Percentiles rank a stretch among this genome's conserved stretches.
Conservation (phyloP, 2,329 filamentous ascomycete genomes). For the Gyromitra esculenta region DNA sequence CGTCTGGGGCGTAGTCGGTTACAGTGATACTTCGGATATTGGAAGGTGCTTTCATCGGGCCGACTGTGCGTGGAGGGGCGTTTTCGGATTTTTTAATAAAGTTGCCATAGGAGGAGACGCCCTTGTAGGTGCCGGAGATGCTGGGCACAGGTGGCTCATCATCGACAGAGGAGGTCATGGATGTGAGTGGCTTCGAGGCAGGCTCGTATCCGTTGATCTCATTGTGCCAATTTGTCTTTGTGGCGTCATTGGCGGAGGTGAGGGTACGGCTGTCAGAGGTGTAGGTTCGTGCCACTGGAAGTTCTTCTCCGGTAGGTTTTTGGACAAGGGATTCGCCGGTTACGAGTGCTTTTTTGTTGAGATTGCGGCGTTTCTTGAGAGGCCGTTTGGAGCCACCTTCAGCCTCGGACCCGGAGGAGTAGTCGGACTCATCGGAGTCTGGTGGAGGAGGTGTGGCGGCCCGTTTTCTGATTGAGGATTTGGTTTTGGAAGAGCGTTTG, state of each 20-base stretch:
- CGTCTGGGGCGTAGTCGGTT: conserved; percentile 89
- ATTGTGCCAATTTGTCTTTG: conserved; percentile 91
- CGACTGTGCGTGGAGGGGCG: conserved; percentile 73
- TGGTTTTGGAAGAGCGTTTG: conserved; percentile 80
- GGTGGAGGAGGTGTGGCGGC: conserved; percentile 79
- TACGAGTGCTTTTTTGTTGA: conserved; percentile 71
- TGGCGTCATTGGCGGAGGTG: conserved; percentile 84
- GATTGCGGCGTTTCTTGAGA: conserved; percentile 76
- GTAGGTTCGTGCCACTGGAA: conserved; percentile 46
- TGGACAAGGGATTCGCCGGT: conserved; percentile 70
- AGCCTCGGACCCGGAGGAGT: conserved; percentile 77
- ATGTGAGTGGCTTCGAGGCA: conserved; percentile 18
- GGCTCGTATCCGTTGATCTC: conserved; percentile 64
- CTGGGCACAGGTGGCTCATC: conserved; percentile 11
- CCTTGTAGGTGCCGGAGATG: conserved; percentile 77
- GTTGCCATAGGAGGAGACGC: conserved; percentile 74
- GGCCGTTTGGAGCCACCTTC: conserved; percentile 66
- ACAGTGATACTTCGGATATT: conserved; percentile 92
- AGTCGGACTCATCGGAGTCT: conserved; percentile 69
- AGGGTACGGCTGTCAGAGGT: conserved; percentile 55
- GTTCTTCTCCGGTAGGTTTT: conserved; percentile 61
- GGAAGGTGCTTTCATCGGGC: conserved; percentile 85
- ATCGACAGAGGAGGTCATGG: conserved; percentile 14
- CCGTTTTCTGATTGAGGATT: conserved; percentile 81
- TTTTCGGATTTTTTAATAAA: conserved; percentile 86